Base-by-base conservation (phyloP, 345 rosid genomes). In the Salix viminalis region DNA sequence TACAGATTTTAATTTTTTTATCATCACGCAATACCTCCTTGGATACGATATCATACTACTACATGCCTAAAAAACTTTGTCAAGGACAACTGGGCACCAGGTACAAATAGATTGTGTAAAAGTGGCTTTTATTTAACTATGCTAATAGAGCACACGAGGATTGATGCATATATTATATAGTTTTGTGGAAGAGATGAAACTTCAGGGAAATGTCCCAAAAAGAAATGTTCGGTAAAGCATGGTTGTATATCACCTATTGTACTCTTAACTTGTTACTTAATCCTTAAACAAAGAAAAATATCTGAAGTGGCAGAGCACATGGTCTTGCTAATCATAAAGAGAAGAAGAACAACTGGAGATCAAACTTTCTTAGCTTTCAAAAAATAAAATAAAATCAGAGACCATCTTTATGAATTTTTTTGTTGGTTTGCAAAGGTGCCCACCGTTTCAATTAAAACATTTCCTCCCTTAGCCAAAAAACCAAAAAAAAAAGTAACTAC, bases 161-260 rank as follows among this genome's bases (percentile, higher is more conserved):
- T 23, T 56, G 4, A 58, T 23, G 28, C 64, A 3, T 12, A 21
- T 23, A 19, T 26, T 66, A 46, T 46, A 46, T 46, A 46, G 52
- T 46, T 14, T 46, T 46, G 52, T 37, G 65, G 39, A 30, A 44
- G 65, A 30, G 48, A 74, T 9, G 78, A 69, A 78, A 72, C 76
- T 77, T 74, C 61, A 2, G 10, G 34, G 83, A 46, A 61, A 68
- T 32, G 44, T 32, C 24, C 72, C n/a, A 34, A 67, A 76, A 77
- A 71, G 34, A 65, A 76, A 65, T 46, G 32, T 44, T 50, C 39
- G 46, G 73, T 30, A 30, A 65, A n/a, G 52, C 15, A 36, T 54
- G 26, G 10, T 34, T 36, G 5, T 23, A 11, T 48, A 23, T 69
- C 36, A 16, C 4, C 23, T 8, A 19, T 64, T 48, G 16, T 16